These are phyloP conservation scores for Sporothrix mexicana DNA, from an alignment of 2,329 filamentous ascomycete genomes.

Conservation along the genomic window DNA sequence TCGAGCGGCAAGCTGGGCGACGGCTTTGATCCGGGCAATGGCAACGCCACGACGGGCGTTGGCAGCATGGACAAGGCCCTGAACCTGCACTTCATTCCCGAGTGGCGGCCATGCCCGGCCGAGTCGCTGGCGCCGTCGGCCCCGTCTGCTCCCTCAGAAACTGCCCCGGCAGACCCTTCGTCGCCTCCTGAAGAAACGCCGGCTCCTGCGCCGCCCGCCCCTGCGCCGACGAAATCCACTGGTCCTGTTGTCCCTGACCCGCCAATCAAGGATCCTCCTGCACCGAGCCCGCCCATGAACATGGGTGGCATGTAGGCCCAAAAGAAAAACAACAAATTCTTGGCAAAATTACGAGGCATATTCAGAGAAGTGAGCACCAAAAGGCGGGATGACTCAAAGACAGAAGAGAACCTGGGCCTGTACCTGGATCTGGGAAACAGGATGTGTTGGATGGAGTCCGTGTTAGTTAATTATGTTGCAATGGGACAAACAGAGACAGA, in stretches of 20 bases:
- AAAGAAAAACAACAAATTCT: too few species aligned
- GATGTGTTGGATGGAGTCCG: too few species aligned
- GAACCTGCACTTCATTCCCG: slow-evolving; percentile 37
- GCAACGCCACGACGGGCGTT: background rate
- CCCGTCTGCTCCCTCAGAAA: background rate
- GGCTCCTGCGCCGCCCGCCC: background rate
- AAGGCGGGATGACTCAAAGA: too few species aligned
- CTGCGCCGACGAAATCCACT: background rate
- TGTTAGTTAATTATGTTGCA: background rate
- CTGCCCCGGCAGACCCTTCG: background rate
- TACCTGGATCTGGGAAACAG: too few species aligned
- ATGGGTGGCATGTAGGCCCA: slow-evolving; percentile 27
- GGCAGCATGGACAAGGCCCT: slow-evolving; percentile 36
- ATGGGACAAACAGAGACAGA: background rate
- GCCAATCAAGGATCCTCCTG: slow-evolving; percentile 22
- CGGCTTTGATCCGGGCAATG: background rate
- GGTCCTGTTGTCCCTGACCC: slow-evolving; percentile 21
- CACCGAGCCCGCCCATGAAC: slow-evolving; percentile 16
- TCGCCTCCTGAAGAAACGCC: background rate
- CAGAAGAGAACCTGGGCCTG: too few species aligned
- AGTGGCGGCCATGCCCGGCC: slow-evolving; percentile 37
- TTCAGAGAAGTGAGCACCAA: too few species aligned
- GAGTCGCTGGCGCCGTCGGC: slow-evolving; percentile 13
- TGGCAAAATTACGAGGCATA: background rate
- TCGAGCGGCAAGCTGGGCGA: slow-evolving; percentile 36